Conservation (phyloP, 305 asterid genomes). For the Petunia hybrid region DNA sequence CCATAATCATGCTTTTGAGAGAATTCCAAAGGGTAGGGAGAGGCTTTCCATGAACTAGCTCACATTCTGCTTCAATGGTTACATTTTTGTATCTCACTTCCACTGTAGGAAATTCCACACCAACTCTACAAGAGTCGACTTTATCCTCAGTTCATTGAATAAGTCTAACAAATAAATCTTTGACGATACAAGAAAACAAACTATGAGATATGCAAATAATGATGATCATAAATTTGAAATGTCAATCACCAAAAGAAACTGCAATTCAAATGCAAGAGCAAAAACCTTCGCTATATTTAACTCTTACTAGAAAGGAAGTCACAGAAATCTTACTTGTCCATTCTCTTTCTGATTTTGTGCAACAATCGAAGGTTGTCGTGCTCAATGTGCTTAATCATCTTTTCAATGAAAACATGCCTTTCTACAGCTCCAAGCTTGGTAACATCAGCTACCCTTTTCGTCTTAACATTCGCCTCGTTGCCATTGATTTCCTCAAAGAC, state of each 20-base stretch:
- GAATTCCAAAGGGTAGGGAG: constrained; percentile 87
- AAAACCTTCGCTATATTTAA: too few relatives aligned
- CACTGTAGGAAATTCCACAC: constrained; percentile 63
- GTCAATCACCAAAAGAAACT: constrained; percentile 12
- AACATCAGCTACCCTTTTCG: constrained; percentile 70
- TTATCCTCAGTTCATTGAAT: constrained; percentile 25
- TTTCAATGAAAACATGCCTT: constrained; percentile 72
- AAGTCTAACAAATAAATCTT: constrained; percentile 9
- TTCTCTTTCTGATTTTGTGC: constrained; percentile 73
- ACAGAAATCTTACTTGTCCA: constrained; percentile 54
- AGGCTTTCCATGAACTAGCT: constrained; percentile 82
- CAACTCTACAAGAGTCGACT: constrained; percentile 60
- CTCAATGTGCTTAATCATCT: constrained; percentile 76
- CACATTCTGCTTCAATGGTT: constrained; percentile 72
- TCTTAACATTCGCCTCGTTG: constrained; percentile 37
- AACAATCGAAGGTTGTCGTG: constrained; percentile 79
- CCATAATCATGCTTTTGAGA: constrained; percentile 57
- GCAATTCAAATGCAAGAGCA: neutral
- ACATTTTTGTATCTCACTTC: constrained; percentile 72
- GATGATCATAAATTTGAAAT: constrained; percentile 23
- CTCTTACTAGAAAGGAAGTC: neutral
- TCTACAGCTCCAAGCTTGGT: constrained; percentile 71
- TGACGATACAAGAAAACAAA: neutral
- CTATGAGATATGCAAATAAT: neutral
- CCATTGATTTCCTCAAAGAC: constrained; percentile 53